Percentiles rank a stretch among this genome's conserved stretches.
Evolutionary conservation across 306 rosid genomes (phyloP).

Genomic region (Cucumis hystrix): DNA sequence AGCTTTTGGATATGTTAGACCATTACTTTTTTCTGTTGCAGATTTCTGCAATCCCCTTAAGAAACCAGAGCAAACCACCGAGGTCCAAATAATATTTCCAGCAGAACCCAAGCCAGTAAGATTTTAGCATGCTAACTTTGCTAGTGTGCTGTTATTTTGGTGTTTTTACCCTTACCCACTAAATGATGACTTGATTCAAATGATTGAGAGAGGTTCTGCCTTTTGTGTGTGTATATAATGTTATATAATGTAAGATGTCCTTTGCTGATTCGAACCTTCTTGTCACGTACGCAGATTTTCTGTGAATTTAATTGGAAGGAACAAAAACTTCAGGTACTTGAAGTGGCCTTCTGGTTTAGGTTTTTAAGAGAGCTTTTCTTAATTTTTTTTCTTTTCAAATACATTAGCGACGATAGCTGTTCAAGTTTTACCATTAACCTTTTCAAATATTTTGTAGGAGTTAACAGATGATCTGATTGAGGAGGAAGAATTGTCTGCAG

Average conservation of each 20-base stretch:
- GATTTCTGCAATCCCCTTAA: slow-evolving; percentile 75
- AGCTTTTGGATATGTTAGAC: not conserved
- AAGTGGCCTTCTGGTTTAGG: not conserved
- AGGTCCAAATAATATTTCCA: slow-evolving; percentile 66
- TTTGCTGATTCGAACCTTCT: slow-evolving; percentile 1
- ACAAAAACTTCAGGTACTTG: slow-evolving; percentile 61
- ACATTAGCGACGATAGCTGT: no score
- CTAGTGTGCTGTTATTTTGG: no score
- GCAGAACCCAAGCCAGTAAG: slow-evolving; percentile 64
- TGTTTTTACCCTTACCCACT: no score
- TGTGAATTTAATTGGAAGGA: slow-evolving; percentile 88
- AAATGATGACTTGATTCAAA: no score
- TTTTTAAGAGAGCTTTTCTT: not conserved
- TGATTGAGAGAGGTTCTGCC: no score
- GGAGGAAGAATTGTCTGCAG: slow-evolving; percentile 49
- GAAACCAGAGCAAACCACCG: slow-evolving; percentile 76
- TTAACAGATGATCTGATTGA: slow-evolving; percentile 59
- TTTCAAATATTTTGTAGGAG: slow-evolving; percentile 28
- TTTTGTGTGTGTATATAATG: not conserved
- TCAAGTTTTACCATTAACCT: not conserved
- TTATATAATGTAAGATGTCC: not conserved
- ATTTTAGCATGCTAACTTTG: not conserved
- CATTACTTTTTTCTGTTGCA: not conserved
- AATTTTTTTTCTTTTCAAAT: not conserved
- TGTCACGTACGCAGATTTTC: slow-evolving; percentile 31